Evolutionary conservation across 2,329 filamentous ascomycete genomes (phyloP), one percentile per base, ranked within the genome.

Genomic region (Aspergillus unguis): DNA sequence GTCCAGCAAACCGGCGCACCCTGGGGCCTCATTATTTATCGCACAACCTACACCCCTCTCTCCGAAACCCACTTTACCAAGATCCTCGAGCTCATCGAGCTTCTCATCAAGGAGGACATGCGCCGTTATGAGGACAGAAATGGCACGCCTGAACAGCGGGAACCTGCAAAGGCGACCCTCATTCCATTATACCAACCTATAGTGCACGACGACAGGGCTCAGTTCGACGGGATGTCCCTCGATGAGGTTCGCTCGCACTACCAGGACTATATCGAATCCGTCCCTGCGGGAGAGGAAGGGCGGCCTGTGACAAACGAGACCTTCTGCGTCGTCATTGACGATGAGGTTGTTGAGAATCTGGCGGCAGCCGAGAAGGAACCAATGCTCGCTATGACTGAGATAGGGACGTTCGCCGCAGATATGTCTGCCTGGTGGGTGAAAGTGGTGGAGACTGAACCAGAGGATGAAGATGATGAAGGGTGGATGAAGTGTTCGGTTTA

Each of bases 401-500:
- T 23, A 27, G 23, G 37, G 17, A 3, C 3, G 23, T 26, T 10
- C n/a, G 4, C 4, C 26, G 17, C 3, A 2, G 29, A 44, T 6
- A 10, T 1, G 10, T 17, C 4, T 1, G 27, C 33, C 7, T 26
- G 27, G 4, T 44, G 31, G 43, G 29, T 44, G 4, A 44, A 35
- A 11, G 43, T 35, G 28, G 43, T 35, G 2, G 43, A 44, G 17
- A 17, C 17, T 3, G 43, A 44, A 1, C 3, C 1, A 3, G 8
- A 31, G 31, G 43, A 44, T 6, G 31, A 11, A 7, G 23, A 33
- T 4, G 42, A 44, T 10, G 8, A 26, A 6, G 42, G 42, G 4
- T 44, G 42, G 42, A 44, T 44, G 43, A 44, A 44, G 8, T 35
- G 43, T 28, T 44, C 43, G 11, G 11, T 44, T 6, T 44, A 35